phyloP scores from a whole-genome alignment of 805 yeast genomes.

The Candida quercuum region DNA sequence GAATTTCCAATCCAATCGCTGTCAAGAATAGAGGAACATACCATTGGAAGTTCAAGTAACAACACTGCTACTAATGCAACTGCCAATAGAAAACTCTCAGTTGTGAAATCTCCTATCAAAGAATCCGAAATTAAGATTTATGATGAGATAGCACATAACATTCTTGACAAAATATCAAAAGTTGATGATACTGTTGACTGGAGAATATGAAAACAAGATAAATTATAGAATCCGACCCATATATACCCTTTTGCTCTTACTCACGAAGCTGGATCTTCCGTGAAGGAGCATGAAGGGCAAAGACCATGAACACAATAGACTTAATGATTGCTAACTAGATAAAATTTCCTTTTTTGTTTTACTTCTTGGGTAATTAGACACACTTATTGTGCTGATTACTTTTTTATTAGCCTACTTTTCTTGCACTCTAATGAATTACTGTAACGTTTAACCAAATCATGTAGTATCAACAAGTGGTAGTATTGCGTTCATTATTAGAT shows the following conservation, averaged over 20 bases:
- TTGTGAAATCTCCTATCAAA: not conserved
- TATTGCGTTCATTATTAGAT: constrained; percentile 1
- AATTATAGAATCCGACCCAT: no score
- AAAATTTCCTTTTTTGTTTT: no score
- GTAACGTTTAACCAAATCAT: not conserved
- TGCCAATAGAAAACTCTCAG: not conserved
- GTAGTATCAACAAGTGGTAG: no score
- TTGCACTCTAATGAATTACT: not conserved
- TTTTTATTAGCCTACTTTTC: no score
- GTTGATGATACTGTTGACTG: constrained; percentile 16
- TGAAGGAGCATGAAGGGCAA: not conserved
- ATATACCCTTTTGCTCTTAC: no score
- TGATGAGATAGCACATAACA: constrained; percentile 23
- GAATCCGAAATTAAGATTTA: constrained; percentile 13
- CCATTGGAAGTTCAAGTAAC: constrained; percentile 9
- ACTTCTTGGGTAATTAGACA: no score
- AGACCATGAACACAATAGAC: not conserved
- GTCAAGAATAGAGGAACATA: constrained; percentile 19
- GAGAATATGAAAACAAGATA: constrained; percentile 15
- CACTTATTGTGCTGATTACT: no score
- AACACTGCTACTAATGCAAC: constrained; percentile 3
- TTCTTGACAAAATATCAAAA: constrained; percentile 10
- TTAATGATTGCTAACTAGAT: not conserved
- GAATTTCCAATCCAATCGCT: constrained; percentile 15
- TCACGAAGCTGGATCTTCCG: not conserved